Base-by-base conservation (phyloP, 495 filamentous ascomycete genomes). In the Penicillium mononematosum region DNA sequence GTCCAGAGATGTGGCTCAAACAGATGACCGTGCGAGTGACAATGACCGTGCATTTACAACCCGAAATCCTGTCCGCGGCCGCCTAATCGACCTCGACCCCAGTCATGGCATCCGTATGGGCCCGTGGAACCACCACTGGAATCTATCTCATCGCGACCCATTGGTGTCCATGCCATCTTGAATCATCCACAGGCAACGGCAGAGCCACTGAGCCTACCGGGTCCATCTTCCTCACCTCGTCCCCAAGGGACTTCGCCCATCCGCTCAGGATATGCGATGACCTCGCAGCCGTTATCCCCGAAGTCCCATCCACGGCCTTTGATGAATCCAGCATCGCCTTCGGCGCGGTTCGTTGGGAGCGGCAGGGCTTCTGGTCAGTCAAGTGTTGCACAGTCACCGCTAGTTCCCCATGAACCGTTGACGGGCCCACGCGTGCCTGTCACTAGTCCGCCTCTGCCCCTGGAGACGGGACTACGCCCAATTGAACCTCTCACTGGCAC, bases 281-380 rank as follows among this genome's bases (percentile, higher is more conserved):
- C 59, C 20, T 72, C 60, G 54, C 66, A 61, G 56, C 73, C 69
- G 4, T 67, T 75, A 48, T 81, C 66, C 51, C 70, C 70, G 45
- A 74, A 56, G 59, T 73, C 62, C 67, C 67, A 63, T 58, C 64
- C 70, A 20, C 78, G 84, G 47, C 78, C 78, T 53, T 78, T 85
- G n/a, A 75, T 89, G 62, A 86, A 83, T 34, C 87, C 88, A 20
- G 78, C 78, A 54, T 89, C 88, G 16, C 87, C 88, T 20, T 75
- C 81, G 3, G 72, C 71, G 43, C 70, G 75, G 12, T 72, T 77
- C 51, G 68, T 71, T 12, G 57, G 58, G 2, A 60, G 60, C 45
- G 72, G 70, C 9, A 66, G 70, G 20, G 75, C 78, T 34, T 72
- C 75, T 27, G 74, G 74, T 7, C 78, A 78, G 39, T 68, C 74